Conservation (phyloP, 441 rosid genomes). For the Aleurites moluccanus region DNA sequence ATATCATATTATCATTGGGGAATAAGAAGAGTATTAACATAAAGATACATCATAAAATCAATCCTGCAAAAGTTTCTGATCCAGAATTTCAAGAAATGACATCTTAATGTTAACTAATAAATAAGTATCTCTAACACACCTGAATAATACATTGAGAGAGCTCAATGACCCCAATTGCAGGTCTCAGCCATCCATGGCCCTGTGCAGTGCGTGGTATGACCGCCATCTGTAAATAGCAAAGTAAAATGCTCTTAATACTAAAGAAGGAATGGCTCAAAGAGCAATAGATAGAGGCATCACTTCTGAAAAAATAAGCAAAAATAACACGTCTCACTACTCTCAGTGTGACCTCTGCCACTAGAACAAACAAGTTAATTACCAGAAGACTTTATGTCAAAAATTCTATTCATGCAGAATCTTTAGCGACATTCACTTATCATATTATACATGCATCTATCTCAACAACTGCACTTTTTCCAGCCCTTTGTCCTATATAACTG, state of each 20-base stretch:
- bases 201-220: constrained; percentile 80
- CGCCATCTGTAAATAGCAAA: constrained; percentile 68
- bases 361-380: neutral
- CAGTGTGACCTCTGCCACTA: neutral
- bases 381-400: neutral
- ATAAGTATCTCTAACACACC: constrained; percentile 43
- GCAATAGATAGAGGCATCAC: neutral
- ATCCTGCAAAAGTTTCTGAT: neutral
- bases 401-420: neutral
- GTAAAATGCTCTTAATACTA: constrained; percentile 8
- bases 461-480: neutral
- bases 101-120: constrained; percentile 3
- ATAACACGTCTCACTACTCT: neutral
- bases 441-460: neutral
- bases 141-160: constrained; percentile 95
- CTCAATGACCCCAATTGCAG: constrained; percentile 90
- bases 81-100: neutral
- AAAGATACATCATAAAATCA: constrained; percentile 6
- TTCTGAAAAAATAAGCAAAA: neutral
- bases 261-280: constrained; percentile 1
- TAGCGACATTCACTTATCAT: neutral
- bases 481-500: neutral
- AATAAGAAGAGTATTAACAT: neutral
- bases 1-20: neutral
- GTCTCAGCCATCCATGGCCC: constrained; percentile 99